Evolutionary conservation across 305 asterid species (phyloP), one percentile per base, ranked within the genome.

Genomic region (Fraxinus albicans): DNA sequence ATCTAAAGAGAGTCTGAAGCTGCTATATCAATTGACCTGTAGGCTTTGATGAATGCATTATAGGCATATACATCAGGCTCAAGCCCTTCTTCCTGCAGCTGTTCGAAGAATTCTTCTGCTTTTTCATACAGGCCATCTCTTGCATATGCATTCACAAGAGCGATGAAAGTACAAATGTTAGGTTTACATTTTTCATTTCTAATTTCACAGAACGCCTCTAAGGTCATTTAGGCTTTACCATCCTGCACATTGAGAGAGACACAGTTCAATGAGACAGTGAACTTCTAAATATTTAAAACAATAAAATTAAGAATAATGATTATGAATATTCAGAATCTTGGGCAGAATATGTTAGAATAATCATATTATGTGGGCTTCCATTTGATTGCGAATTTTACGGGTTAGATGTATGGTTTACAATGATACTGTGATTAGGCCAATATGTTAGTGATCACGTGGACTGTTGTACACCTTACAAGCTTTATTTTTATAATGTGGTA

Each of bases 21-120:
- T 73, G 65, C 12, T n/a, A 63, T 29, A 25, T 63, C 25, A 69
- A 40, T n/a, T 87, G 29, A 94, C 98, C 97, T 91, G 89, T 95
- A 93, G 84, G 97, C 92, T 88, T 91, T 97, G 95, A 95, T 91
- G 79, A 95, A 95, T 84, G 98, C 98, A 76, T 94, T 93, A 82
- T 92, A 94, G 83, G 92, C 93, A 81, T 95, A 95, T 42, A 86
- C 97, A 76, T 95, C 98, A 70, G 98, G 98, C 87, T 91, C 98
- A 70, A 86, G 84, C 42, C 97, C 98, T 81, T 91, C 95, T 89
- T 94, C 94, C 83, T 95, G 98, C 82, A 93, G 81, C 82, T 86
- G 88, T 84, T 93, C 97, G 34, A 95, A 95, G 73, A 92, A 83
- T 86, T 91, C 97, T 89, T 93, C 98, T 21, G 97, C 97, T 65